These are phyloP conservation scores for Oidiodendron maius DNA, from an alignment of 495 filamentous ascomycete species.

Conservation along the genomic window DNA sequence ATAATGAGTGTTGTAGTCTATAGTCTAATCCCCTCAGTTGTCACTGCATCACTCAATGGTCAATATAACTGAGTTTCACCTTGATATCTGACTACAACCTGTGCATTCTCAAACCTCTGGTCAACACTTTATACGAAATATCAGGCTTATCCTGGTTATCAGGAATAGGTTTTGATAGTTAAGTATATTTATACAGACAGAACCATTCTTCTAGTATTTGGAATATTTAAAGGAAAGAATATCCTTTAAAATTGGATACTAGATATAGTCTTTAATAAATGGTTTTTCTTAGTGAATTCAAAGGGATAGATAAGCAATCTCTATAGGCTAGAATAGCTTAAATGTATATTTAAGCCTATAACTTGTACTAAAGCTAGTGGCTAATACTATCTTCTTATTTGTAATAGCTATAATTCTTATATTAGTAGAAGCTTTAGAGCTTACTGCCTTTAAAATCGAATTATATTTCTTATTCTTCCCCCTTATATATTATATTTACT, in stretches of 20 bases:
- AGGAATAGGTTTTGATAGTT: conserved; percentile 6
- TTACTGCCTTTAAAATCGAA: conserved; percentile 7
- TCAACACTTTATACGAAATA: conserved; percentile 9
- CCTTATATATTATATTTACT: conserved; percentile 7
- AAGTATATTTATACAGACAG: conserved; percentile 1
- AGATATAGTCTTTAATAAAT: not conserved
- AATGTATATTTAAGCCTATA: conserved; percentile 12
- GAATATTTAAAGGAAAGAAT: conserved; percentile 7
- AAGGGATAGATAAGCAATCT: conserved; percentile 13
- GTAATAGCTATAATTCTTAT: conserved; percentile 7
- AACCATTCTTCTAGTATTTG: not conserved
- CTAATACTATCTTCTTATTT: conserved; percentile 9
- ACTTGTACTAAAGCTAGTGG: conserved; percentile 15
- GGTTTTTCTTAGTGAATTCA: conserved; percentile 8
- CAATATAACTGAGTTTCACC: too few relatives aligned
- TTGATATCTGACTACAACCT: too few relatives aligned
- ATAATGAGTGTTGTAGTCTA: too few relatives aligned
- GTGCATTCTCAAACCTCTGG: too few relatives aligned
- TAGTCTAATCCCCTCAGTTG: too few relatives aligned
- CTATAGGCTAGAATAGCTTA: conserved; percentile 13
- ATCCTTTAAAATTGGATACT: conserved; percentile 3
- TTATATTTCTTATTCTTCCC: conserved; percentile 5
- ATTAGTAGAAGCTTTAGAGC: conserved; percentile 9
- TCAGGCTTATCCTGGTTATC: conserved; percentile 2
- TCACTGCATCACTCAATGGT: too few relatives aligned